phyloP scores from a whole-genome alignment of 805 yeast species.

The Pichia deserticola region DNA sequence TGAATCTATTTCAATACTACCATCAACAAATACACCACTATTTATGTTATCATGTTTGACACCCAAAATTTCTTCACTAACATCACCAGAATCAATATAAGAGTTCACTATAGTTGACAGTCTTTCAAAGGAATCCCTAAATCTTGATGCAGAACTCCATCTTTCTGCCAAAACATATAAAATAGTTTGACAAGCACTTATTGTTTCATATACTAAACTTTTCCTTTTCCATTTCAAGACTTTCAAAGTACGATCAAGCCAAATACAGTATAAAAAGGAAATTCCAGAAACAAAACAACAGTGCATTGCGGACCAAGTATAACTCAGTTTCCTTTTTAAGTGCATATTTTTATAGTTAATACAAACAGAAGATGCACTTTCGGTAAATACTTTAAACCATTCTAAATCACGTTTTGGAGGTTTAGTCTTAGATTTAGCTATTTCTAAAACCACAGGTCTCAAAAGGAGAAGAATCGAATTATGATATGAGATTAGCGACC shows the following conservation, averaged over 20 bases:
- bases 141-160: slow-evolving; percentile 21
- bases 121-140: slow-evolving; percentile 26
- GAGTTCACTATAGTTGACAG: slow-evolving; percentile 14
- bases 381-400: slow-evolving; percentile 29
- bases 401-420: slow-evolving; percentile 19
- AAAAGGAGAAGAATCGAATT: slow-evolving; percentile 27
- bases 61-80: neutral
- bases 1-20: slow-evolving; percentile 12
- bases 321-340: slow-evolving; percentile 19
- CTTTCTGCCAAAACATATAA: slow-evolving; percentile 26
- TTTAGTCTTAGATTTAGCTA: slow-evolving; percentile 11
- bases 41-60: neutral
- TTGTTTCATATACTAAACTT: slow-evolving; percentile 24
- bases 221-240: slow-evolving; percentile 22
- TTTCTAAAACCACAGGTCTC: slow-evolving; percentile 26
- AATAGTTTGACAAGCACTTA: slow-evolving; percentile 24
- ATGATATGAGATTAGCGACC: slow-evolving; percentile 30
- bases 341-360: slow-evolving; percentile 24
- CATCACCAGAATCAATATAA: slow-evolving; percentile 1
- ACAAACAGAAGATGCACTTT: slow-evolving; percentile 26
- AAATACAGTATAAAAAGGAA: slow-evolving; percentile 27
- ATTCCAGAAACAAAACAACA: slow-evolving; percentile 27
- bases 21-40: slow-evolving; percentile 12
- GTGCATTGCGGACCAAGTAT: slow-evolving; percentile 28
- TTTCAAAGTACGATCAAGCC: slow-evolving; percentile 23